phyloP scores from a whole-genome alignment of 371 early-diverging fungal genomes.

The Chytridiales sp. region DNA sequence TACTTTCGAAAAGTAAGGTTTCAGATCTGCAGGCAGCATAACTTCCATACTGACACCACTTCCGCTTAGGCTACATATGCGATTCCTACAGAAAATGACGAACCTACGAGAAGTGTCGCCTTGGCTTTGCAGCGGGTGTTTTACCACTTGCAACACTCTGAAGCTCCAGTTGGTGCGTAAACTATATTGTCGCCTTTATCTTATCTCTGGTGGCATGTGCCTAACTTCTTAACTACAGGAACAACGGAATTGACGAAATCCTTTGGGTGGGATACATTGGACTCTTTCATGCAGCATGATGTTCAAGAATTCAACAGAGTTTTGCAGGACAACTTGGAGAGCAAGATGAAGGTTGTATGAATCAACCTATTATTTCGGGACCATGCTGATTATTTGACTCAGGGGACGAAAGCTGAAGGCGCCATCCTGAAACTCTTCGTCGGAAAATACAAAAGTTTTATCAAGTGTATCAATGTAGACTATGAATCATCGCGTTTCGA shows the following conservation, averaged over 20 bases:
- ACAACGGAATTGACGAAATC: conserved; percentile 93
- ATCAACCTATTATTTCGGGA: not conserved
- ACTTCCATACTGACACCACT: too few relatives aligned
- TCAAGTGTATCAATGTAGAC: conserved; percentile 90
- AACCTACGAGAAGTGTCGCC: conserved; percentile 79
- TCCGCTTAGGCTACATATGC: conserved; percentile 69
- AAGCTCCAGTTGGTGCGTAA: conserved; percentile 64
- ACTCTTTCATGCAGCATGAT: conserved; percentile 96
- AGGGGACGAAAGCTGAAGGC: conserved; percentile 89
- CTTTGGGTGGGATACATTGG: conserved; percentile 96
- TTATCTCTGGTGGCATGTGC: not conserved
- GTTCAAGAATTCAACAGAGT: conserved; percentile 97
- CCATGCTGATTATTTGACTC: not conserved
- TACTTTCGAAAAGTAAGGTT: conserved; percentile 76
- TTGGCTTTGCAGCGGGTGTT: conserved; percentile 95
- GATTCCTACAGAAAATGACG: conserved; percentile 87
- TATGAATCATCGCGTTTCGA: conserved; percentile 93
- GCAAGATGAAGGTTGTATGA: conserved; percentile 79
- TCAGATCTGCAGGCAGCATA: too few relatives aligned
- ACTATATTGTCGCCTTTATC: too few relatives aligned
- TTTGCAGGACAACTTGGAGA: conserved; percentile 92
- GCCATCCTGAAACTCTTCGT: conserved; percentile 87
- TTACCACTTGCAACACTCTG: conserved; percentile 78
- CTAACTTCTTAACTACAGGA: conserved; percentile 37
- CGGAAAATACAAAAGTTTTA: conserved; percentile 94